A percentile compares a stretch with the other conserved stretches of the same genome.
Evolutionary conservation across 116 monocot species (phyloP).

Genomic region (Iris pallida): DNA sequence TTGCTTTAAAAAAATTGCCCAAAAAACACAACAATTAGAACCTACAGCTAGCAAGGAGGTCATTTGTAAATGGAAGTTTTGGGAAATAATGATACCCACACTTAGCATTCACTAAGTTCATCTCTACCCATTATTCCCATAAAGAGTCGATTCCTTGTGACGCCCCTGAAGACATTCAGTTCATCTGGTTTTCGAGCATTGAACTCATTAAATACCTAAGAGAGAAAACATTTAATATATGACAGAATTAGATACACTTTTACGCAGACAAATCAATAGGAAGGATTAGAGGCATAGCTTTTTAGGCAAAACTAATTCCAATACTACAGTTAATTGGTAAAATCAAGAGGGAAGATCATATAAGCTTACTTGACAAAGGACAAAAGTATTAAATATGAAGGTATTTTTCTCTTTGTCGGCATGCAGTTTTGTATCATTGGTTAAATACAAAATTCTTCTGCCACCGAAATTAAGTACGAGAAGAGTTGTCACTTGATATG

Average conservation of each 20-base stretch:
- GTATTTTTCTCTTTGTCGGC: slow-evolving; percentile 54
- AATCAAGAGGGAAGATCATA: no score
- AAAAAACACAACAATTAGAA: slow-evolving; percentile 49
- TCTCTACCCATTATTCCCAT: slow-evolving; percentile 63
- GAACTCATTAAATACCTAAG: slow-evolving; percentile 90
- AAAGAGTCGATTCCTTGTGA: slow-evolving; percentile 72
- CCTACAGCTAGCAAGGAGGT: slow-evolving; percentile 13
- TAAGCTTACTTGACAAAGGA: slow-evolving; percentile 60
- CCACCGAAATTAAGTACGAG: slow-evolving; percentile 62
- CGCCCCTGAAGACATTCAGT: slow-evolving; percentile 65
- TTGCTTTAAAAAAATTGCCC: slow-evolving; percentile 40
- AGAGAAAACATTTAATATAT: not conserved
- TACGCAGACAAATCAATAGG: not conserved
- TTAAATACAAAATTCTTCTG: slow-evolving; percentile 38
- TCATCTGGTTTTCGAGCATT: slow-evolving; percentile 89
- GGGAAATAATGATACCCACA: not conserved
- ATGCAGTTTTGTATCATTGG: slow-evolving; percentile 31
- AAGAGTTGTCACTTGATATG: slow-evolving; percentile 60
- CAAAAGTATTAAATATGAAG: slow-evolving; percentile 76
- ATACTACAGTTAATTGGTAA: no score
- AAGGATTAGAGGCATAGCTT: not conserved
- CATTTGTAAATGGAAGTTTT: not conserved
- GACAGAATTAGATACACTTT: no score
- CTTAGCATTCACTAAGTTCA: not conserved
- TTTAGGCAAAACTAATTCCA: no score